Evolutionary conservation across 2,329 filamentous ascomycete species (phyloP), one percentile per base, ranked within the genome.

Genomic region (Ophiostoma sp.): DNA sequence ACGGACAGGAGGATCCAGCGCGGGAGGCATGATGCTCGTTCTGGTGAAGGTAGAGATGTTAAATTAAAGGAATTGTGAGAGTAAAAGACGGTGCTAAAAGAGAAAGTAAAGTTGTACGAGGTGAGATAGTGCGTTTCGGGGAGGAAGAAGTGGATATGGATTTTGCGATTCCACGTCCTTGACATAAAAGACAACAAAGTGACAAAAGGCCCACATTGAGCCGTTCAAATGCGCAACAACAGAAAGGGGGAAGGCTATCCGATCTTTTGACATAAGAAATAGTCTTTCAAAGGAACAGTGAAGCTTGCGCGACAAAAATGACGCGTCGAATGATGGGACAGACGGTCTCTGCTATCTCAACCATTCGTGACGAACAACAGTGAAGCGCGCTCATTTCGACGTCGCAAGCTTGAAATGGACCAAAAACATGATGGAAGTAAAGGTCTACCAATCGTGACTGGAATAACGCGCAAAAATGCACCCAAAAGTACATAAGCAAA

Each of bases 11-110:
- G 15, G 69, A n/a, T 42, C 45, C 3, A 64, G 17, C 12, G 55
- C 8, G 11, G 66, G 64, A 64, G 71, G 71, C 52, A 73, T 73
- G 2, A 17, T 52, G 31, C 42, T 12, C 12, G 52, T 66, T 48
- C 48, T 70, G 50, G 1, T 11, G 28, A 33, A 9, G 12, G 9
- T 2, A 17, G 28, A 31, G 50, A 45, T 28, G 52, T 59, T 25
- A 69, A 48, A 31, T 42, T 19, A 22, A n/a, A 36, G 55, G 57
- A 5, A 36, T 12, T 25, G 19, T 1, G 28, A 61, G 2, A 36
- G 25, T n/a, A 19, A 36, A 61, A 19, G 8, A 15, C 19, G 22
- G 22, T 11, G 57, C 12, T 9, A 9, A 66, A 45, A 66, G 9
- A 12, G 31, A 22, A 36, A 17, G 17, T 36, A 39, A 3, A 50